These are phyloP conservation scores for Neophaeococcomyces aloes DNA, from an alignment of 2,329 filamentous ascomycete genomes.

Conservation along the genomic window DNA sequence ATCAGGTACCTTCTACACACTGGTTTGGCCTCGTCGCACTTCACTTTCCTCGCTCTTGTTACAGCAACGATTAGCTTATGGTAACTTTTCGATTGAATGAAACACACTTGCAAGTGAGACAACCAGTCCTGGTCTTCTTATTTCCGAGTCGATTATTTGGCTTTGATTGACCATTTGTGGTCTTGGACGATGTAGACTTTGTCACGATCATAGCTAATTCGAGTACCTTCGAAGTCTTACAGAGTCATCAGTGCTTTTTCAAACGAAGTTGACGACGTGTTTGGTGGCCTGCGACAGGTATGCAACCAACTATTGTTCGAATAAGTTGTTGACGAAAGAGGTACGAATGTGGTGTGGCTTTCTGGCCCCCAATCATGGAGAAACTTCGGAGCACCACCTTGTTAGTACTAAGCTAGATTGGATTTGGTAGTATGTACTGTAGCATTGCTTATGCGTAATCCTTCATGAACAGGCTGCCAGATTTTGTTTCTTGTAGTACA, in stretches of 20 bases:
- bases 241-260: no score
- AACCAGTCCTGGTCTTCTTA: conserved; percentile 5
- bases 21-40: conserved; percentile 4
- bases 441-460: no score
- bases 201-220: no score
- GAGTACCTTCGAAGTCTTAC: no score
- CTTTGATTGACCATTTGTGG: neutral
- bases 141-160: conserved; percentile 1
- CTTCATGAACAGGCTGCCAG: no score
- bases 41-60: conserved; percentile 5
- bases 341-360: neutral
- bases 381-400: neutral
- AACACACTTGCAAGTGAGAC: conserved; percentile 7
- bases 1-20: neutral
- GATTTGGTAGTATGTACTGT: neutral
- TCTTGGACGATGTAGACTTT: neutral
- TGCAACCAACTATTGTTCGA: neutral
- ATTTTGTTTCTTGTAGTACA: no score
- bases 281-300: no score
- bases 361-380: neutral
- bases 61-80: neutral
- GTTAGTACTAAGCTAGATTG: neutral
- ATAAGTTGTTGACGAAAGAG: neutral
- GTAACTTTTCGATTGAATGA: neutral
- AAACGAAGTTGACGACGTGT: neutral